Evolutionary conservation across 2,329 filamentous ascomycete genomes (phyloP).

Genomic region (Microcera coccophila): DNA sequence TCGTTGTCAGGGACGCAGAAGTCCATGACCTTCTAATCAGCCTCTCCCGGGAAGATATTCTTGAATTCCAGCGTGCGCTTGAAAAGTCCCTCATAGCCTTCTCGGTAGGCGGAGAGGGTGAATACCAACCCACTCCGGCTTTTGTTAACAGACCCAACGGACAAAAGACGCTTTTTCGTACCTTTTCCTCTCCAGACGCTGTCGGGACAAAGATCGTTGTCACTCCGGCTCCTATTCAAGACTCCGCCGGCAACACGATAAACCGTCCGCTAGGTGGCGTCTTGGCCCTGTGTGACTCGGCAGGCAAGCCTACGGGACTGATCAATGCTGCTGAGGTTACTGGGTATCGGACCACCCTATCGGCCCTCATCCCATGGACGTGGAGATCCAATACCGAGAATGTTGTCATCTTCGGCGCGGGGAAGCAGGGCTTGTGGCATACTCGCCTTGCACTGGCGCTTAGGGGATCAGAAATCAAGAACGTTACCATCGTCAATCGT

Average conservation of each 20-base stretch:
- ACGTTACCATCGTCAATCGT: conserved; percentile 34
- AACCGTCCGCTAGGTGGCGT: conserved; percentile 42
- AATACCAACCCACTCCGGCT: conserved; percentile 60
- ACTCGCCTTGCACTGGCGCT: conserved; percentile 61
- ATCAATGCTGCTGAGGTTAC: conserved; percentile 67
- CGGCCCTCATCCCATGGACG: conserved; percentile 56
- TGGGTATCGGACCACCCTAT: conserved; percentile 64
- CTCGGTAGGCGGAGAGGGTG: conserved; percentile 57
- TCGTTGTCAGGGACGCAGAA: too few relatives aligned
- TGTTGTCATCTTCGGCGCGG: conserved; percentile 65
- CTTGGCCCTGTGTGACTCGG: conserved; percentile 55
- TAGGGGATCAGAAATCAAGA: conserved; percentile 22
- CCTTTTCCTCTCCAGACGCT: conserved; percentile 55
- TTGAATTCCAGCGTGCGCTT: too few relatives aligned
- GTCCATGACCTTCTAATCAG: too few relatives aligned
- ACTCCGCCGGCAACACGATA: conserved; percentile 4
- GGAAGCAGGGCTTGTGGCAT: conserved; percentile 71
- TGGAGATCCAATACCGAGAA: conserved; percentile 34
- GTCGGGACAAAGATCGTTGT: conserved; percentile 62
- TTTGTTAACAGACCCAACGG: conserved; percentile 58
- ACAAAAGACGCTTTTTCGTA: conserved; percentile 63
- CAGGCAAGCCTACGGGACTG: conserved; percentile 56
- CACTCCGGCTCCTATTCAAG: conserved; percentile 14
- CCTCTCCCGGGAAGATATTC: too few relatives aligned
- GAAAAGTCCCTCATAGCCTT: conserved; percentile 38